Percentiles rank a stretch among this genome's conserved stretches.
Conservation (phyloP, 2,329 filamentous ascomycete species). For the Penicillium vulpinum region DNA sequence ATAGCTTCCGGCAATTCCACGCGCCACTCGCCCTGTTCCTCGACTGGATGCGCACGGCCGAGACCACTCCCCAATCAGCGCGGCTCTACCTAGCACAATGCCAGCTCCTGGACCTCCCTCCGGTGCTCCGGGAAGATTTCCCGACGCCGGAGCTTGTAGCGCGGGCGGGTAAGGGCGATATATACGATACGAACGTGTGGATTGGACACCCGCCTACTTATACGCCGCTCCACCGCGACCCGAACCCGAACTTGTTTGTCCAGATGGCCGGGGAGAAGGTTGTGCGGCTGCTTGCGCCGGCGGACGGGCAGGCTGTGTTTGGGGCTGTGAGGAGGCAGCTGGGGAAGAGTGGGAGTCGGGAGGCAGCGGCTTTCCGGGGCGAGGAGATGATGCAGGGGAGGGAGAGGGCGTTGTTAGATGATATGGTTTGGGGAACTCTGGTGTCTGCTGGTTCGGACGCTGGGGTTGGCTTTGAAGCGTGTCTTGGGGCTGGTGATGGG, state of each 20-base stretch:
- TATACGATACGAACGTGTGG: conserved; percentile 89
- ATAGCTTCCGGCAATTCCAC: conserved; percentile 48
- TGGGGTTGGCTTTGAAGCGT: conserved; percentile 50
- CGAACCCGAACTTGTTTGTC: conserved; percentile 89
- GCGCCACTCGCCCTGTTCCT: conserved; percentile 63
- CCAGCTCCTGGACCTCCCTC: conserved; percentile 67
- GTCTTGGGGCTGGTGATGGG: conserved; percentile 65
- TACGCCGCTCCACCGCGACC: conserved; percentile 87
- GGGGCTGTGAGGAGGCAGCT: conserved; percentile 46
- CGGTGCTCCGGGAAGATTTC: conserved; percentile 62
- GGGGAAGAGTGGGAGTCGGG: conserved; percentile 34
- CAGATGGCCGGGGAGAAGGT: conserved; percentile 74
- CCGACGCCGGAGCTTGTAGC: conserved; percentile 66
- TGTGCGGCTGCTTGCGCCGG: conserved; percentile 69
- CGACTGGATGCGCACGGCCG: conserved; percentile 47
- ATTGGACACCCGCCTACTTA: conserved; percentile 82
- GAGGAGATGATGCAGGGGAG: conserved; percentile 88
- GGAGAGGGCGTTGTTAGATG: conserved; percentile 67
- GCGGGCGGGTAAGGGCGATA: conserved; percentile 69
- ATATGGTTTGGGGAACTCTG: conserved; percentile 65
- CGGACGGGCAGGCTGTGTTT: conserved; percentile 65
- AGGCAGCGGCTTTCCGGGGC: conserved; percentile 61
- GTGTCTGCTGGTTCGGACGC: conserved; percentile 26
- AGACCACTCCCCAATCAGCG: conserved; percentile 24
- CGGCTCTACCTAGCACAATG: conserved; percentile 86